Conservation (phyloP, 139 green algal genomes). For the Coelastrella sp. region DNA sequence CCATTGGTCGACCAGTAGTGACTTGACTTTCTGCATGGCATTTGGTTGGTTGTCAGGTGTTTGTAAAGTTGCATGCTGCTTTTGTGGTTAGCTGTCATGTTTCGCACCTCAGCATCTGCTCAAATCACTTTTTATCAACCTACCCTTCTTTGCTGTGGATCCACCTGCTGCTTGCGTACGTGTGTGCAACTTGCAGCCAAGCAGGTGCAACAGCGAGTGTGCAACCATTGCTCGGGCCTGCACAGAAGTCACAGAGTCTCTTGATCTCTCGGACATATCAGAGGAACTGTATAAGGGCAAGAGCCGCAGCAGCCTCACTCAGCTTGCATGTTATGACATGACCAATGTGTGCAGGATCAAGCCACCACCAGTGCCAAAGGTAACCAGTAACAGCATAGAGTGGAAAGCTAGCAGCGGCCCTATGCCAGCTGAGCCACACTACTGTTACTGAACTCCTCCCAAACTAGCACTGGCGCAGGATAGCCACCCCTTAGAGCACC, state of each 20-base stretch:
- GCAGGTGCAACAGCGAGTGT: slow-evolving; percentile 73
- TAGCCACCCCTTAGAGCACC: no score
- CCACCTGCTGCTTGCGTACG: neutral
- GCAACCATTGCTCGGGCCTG: slow-evolving; percentile 82
- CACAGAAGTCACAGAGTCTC: slow-evolving; percentile 39
- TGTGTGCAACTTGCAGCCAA: slow-evolving; percentile 37
- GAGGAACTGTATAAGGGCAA: slow-evolving; percentile 55
- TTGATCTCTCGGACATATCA: slow-evolving; percentile 49
- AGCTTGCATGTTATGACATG: slow-evolving; percentile 76
- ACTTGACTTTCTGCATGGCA: no score
- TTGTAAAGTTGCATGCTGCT: no score
- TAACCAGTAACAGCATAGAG: neutral
- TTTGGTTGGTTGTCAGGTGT: no score
- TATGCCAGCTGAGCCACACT: no score
- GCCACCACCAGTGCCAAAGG: slow-evolving; percentile 65
- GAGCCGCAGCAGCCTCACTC: slow-evolving; percentile 46
- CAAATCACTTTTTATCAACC: no score
- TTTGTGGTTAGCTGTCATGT: no score
- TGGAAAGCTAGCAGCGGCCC: no score
- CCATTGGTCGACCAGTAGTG: no score
- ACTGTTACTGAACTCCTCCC: no score
- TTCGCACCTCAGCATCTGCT: neutral
- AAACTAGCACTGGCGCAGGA: no score
- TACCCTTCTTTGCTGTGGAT: neutral
- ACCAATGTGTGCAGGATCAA: slow-evolving; percentile 68